Conservation (phyloP, 2,329 filamentous ascomycete genomes). For the Ophiocordyceps camponoti-leonardi region DNA sequence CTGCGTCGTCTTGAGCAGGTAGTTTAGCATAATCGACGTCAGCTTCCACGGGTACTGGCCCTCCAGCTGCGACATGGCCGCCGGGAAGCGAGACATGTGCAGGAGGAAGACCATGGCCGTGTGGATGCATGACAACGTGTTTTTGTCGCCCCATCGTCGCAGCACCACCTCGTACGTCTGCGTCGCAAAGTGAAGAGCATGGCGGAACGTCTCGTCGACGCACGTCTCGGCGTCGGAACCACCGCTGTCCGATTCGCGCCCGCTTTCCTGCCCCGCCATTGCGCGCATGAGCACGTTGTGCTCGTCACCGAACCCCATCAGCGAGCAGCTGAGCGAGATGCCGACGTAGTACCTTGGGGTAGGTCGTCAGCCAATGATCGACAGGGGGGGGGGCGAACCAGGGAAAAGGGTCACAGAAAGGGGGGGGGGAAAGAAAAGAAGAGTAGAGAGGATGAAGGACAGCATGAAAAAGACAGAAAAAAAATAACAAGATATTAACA, state of each 20-base stretch:
- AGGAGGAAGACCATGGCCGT: slow-evolving; percentile 41
- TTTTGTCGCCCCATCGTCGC: slow-evolving; percentile 34
- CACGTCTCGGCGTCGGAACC: slow-evolving; percentile 7
- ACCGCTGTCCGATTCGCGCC: slow-evolving; percentile 7
- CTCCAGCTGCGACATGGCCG: slow-evolving; percentile 26
- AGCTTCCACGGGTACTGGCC: slow-evolving; percentile 33
- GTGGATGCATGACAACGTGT: slow-evolving; percentile 46
- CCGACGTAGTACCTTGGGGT: slow-evolving; percentile 13
- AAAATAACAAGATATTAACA: too few species aligned
- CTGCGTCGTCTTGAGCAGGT: slow-evolving; percentile 9
- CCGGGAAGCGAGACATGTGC: slow-evolving; percentile 22
- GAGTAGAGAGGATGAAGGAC: too few species aligned
- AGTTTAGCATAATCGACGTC: slow-evolving; percentile 21
- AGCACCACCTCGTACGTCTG: slow-evolving; percentile 29
- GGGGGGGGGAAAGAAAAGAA: too few species aligned
- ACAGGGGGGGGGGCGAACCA: neutral
- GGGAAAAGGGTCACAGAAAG: too few species aligned
- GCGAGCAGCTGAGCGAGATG: slow-evolving; percentile 13
- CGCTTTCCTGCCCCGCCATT: slow-evolving; percentile 13
- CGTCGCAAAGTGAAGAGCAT: slow-evolving; percentile 22
- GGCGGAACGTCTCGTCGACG: slow-evolving; percentile 11
- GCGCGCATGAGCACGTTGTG: slow-evolving; percentile 27
- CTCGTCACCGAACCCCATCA: slow-evolving; percentile 18
- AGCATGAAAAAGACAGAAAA: too few species aligned
- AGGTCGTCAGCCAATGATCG: neutral